These are phyloP conservation scores for Populus simonii DNA, from an alignment of 345 rosid genomes.

Conservation along the genomic window DNA sequence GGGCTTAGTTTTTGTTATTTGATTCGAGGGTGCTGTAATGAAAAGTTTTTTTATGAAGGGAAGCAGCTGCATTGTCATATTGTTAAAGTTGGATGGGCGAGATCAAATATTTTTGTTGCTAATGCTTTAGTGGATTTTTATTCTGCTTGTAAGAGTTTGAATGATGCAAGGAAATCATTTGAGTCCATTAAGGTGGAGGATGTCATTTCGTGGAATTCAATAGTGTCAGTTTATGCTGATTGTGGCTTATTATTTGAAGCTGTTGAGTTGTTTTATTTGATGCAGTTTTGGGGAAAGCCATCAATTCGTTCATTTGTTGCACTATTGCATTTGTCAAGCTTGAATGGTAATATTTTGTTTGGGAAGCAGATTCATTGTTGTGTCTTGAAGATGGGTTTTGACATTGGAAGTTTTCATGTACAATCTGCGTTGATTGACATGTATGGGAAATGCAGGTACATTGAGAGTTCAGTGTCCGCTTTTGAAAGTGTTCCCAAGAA, in stretches of 20 bases:
- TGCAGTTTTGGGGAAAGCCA: slow-evolving; percentile 69
- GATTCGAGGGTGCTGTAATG: slow-evolving; percentile 52
- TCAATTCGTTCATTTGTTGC: slow-evolving; percentile 56
- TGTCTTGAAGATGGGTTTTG: slow-evolving; percentile 56
- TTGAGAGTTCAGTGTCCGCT: slow-evolving; percentile 47
- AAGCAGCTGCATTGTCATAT: slow-evolving; percentile 60
- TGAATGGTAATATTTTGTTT: slow-evolving; percentile 32
- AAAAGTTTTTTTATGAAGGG: slow-evolving; percentile 53
- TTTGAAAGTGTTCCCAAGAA: slow-evolving; percentile 37
- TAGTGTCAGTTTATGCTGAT: slow-evolving; percentile 46
- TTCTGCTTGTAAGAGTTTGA: slow-evolving; percentile 52
- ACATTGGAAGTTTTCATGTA: slow-evolving; percentile 37
- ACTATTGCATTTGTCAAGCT: slow-evolving; percentile 57
- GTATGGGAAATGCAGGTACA: slow-evolving; percentile 75
- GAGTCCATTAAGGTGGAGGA: slow-evolving; percentile 39
- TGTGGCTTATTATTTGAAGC: slow-evolving; percentile 44
- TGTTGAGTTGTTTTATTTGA: slow-evolving; percentile 49
- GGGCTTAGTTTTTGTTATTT: slow-evolving; percentile 69
- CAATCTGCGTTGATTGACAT: slow-evolving; percentile 68
- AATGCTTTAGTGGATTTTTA: slow-evolving; percentile 73
- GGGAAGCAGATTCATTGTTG: slow-evolving; percentile 76
- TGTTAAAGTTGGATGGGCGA: slow-evolving; percentile 55
- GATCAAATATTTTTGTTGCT: slow-evolving; percentile 48
- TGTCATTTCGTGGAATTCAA: slow-evolving; percentile 81
- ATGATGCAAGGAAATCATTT: slow-evolving; percentile 51